A percentile compares a stretch with the other conserved stretches of the same genome.
Conservation (phyloP, 2,329 filamentous ascomycete species). For the Fusarium clavum region DNA sequence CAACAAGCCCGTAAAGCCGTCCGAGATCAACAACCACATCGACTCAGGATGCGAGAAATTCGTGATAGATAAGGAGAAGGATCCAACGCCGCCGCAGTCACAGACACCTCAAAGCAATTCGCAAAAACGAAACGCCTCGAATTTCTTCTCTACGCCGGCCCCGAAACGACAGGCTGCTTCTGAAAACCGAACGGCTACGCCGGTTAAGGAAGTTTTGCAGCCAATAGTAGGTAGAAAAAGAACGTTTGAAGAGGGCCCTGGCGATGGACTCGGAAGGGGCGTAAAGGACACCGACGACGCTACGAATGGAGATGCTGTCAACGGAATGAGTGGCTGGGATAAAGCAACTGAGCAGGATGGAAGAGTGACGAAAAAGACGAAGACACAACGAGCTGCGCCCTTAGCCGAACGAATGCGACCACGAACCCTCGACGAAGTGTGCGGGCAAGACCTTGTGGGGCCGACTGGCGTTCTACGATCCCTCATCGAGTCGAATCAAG, state of each 20-base stretch:
- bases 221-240: slow-evolving; percentile 60
- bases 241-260: slow-evolving; percentile 66
- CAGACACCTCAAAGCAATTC: slow-evolving; percentile 52
- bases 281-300: slow-evolving; percentile 9
- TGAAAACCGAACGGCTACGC: slow-evolving; percentile 49
- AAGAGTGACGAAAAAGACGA: slow-evolving; percentile 71
- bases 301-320: slow-evolving; percentile 20
- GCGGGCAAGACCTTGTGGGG: slow-evolving; percentile 91
- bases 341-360: slow-evolving; percentile 48
- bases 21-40: slow-evolving; percentile 89
- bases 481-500: slow-evolving; percentile 84
- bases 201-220: slow-evolving; percentile 49
- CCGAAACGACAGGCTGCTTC: slow-evolving; percentile 63
- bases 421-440: slow-evolving; percentile 83
- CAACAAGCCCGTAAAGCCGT: slow-evolving; percentile 75
- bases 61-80: slow-evolving; percentile 65
- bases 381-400: slow-evolving; percentile 79
- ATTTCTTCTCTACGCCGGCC: slow-evolving; percentile 71
- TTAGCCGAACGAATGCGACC: slow-evolving; percentile 96
- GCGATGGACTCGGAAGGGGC: slow-evolving; percentile 41
- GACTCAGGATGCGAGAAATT: slow-evolving; percentile 83
- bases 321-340: slow-evolving; percentile 9
- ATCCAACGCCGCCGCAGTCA: slow-evolving; percentile 47
- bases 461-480: slow-evolving; percentile 84
- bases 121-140: slow-evolving; percentile 67